Evolutionary conservation across 1,139 yeast species (phyloP).

Genomic region (Debaryomycetaceae sp.): DNA sequence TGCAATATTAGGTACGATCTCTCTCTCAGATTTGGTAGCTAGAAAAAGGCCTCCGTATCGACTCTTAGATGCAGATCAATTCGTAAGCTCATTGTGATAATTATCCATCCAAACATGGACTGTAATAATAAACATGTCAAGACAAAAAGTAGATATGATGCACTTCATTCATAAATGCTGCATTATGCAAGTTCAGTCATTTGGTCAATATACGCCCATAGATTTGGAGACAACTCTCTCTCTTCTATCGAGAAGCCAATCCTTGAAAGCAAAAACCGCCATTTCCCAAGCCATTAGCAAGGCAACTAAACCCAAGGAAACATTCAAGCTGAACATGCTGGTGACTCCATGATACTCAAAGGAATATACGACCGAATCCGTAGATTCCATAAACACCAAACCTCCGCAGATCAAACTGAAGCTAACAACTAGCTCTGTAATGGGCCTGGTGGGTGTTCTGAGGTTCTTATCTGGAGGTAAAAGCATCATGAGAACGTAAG

Average conservation of each 20-base stretch:
- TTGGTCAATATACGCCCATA: not conserved
- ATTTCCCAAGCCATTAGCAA: constrained; percentile 91
- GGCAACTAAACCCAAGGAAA: constrained; percentile 74
- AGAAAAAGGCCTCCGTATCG: not conserved
- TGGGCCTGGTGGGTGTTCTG: constrained; percentile 56
- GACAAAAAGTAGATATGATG: too few relatives aligned
- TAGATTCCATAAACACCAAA: constrained; percentile 84
- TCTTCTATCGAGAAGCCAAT: constrained; percentile 33
- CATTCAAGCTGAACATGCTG: constrained; percentile 85
- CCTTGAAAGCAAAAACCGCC: constrained; percentile 63
- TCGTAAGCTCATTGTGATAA: too few relatives aligned
- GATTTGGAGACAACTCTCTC: not conserved
- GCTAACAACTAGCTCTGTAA: constrained; percentile 76
- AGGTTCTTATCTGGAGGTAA: constrained; percentile 38
- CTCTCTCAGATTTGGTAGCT: not conserved
- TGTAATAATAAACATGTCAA: too few relatives aligned
- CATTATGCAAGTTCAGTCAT: not conserved
- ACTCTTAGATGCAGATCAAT: too few relatives aligned
- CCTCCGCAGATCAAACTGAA: constrained; percentile 88
- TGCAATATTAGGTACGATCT: not conserved
- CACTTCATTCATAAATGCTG: too few relatives aligned
- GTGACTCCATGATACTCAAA: constrained; percentile 84
- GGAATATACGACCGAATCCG: constrained; percentile 78
- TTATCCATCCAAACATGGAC: too few relatives aligned
- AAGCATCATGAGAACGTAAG: constrained; percentile 58